These are phyloP conservation scores for Coccinonectria pachysandricola DNA, from an alignment of 2,329 filamentous ascomycete species.

Conservation along the genomic window DNA sequence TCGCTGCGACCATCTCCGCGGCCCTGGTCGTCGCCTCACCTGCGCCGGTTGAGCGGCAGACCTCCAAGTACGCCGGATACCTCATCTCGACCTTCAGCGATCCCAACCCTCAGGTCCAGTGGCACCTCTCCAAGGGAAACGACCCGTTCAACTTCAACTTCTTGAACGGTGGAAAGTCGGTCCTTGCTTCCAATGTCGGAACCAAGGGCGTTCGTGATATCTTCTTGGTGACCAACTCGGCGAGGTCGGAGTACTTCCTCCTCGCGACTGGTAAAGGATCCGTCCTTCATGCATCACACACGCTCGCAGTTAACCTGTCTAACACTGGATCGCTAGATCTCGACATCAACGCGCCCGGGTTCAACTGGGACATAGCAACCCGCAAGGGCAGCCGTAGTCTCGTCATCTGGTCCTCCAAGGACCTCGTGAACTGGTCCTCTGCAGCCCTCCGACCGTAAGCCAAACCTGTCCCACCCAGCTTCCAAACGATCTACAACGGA, in stretches of 20 bases:
- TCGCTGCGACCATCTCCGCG: no score
- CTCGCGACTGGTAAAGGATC: constrained; percentile 27
- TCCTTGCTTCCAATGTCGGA: constrained; percentile 24
- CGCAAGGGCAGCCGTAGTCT: constrained; percentile 25
- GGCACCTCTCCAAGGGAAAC: constrained; percentile 23
- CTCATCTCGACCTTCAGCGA: constrained; percentile 28
- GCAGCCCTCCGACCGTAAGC: constrained; percentile 8
- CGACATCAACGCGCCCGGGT: constrained; percentile 24
- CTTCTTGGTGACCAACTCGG: constrained; percentile 23
- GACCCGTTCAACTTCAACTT: constrained; percentile 22
- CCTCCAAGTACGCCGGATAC: constrained; percentile 21
- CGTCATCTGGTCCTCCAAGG: constrained; percentile 26
- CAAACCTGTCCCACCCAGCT: no score
- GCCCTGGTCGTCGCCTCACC: no score
- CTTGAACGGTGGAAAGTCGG: constrained; percentile 21
- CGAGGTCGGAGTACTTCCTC: constrained; percentile 24
- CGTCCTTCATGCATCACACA: not conserved
- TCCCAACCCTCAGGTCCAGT: constrained; percentile 21
- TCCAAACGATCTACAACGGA: no score
- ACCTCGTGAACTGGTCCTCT: constrained; percentile 28
- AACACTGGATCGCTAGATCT: constrained; percentile 19
- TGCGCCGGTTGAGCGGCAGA: no score
- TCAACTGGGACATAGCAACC: constrained; percentile 26
- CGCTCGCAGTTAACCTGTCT: not conserved
- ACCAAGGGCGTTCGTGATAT: constrained; percentile 26